These are phyloP conservation scores for Westerdykella aurantiaca DNA, from an alignment of 2,329 filamentous ascomycete genomes.

Conservation along the genomic window DNA sequence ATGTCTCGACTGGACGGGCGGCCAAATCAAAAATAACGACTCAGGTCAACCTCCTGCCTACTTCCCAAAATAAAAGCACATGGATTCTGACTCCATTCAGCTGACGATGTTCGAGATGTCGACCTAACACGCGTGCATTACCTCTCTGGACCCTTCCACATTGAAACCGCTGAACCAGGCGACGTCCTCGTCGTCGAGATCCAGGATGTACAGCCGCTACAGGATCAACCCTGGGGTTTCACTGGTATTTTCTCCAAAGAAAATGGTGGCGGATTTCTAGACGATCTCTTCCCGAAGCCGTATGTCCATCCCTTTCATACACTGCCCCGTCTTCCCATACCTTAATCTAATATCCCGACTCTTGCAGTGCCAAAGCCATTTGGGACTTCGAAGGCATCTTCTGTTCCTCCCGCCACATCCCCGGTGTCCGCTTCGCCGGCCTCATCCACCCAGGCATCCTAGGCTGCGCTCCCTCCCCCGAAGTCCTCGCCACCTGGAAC, in stretches of 20 bases:
- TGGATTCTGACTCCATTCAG: slow-evolving; percentile 40
- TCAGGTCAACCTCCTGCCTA: background rate
- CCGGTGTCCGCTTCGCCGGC: slow-evolving; percentile 76
- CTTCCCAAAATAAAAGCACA: no score
- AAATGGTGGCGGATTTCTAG: slow-evolving; percentile 84
- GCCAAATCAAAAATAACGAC: slow-evolving; percentile 85
- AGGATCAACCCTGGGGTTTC: slow-evolving; percentile 85
- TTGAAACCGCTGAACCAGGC: slow-evolving; percentile 77
- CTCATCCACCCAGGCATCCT: slow-evolving; percentile 89
- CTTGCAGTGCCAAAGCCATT: slow-evolving; percentile 60
- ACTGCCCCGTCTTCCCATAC: background rate
- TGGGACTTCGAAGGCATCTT: slow-evolving; percentile 75
- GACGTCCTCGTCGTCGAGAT: slow-evolving; percentile 85
- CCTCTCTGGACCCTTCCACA: slow-evolving; percentile 80
- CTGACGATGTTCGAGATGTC: slow-evolving; percentile 80
- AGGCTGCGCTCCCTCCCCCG: slow-evolving; percentile 76
- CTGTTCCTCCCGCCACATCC: slow-evolving; percentile 70
- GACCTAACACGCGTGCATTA: slow-evolving; percentile 84
- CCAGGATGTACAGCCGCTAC: slow-evolving; percentile 83
- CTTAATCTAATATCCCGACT: background rate
- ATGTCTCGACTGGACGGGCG: slow-evolving; percentile 70
- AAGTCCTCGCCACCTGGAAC: slow-evolving; percentile 78
- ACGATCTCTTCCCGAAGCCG: slow-evolving; percentile 80
- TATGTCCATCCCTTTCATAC: slow-evolving; percentile 37
- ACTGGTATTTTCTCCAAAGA: slow-evolving; percentile 72